phyloP scores from a whole-genome alignment of 306 rosid genomes.

The Alnus rubra region DNA sequence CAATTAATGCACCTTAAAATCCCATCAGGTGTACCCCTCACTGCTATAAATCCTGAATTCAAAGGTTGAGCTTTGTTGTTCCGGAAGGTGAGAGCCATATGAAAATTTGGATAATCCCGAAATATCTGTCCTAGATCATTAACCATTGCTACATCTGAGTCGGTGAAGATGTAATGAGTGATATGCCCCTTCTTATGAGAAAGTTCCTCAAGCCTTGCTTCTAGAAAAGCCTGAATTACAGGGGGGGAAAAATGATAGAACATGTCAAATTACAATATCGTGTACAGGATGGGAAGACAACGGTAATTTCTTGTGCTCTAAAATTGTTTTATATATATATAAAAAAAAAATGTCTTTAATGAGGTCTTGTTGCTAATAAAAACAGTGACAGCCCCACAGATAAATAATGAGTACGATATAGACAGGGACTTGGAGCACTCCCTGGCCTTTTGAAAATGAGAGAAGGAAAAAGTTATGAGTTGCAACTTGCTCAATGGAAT shows the following conservation, averaged over 20 bases:
- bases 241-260: conserved; percentile 5
- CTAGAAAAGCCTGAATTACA: conserved; percentile 70
- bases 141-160: conserved; percentile 87
- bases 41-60: conserved; percentile 95
- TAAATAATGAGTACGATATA: neutral
- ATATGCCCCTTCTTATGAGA: conserved; percentile 38
- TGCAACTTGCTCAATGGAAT: neutral
- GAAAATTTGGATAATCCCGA: conserved; percentile 59
- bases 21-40: conserved; percentile 81
- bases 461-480: neutral
- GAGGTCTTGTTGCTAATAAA: neutral
- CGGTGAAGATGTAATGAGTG: conserved; percentile 82
- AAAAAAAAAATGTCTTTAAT: neutral
- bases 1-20: conserved; percentile 58
- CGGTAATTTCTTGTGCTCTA: neutral
- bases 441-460: neutral
- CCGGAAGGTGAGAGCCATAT: conserved; percentile 84
- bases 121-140: conserved; percentile 74
- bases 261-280: neutral
- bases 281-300: neutral
- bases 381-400: neutral
- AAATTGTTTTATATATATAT: neutral
- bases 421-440: neutral
- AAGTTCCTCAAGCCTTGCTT: conserved; percentile 53
- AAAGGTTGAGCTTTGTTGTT: conserved; percentile 91